Percentiles rank a stretch among this genome's conserved stretches.
Evolutionary conservation across 2,329 filamentous ascomycete species (phyloP).

Genomic region (Davidsoniella neocaledoniae): DNA sequence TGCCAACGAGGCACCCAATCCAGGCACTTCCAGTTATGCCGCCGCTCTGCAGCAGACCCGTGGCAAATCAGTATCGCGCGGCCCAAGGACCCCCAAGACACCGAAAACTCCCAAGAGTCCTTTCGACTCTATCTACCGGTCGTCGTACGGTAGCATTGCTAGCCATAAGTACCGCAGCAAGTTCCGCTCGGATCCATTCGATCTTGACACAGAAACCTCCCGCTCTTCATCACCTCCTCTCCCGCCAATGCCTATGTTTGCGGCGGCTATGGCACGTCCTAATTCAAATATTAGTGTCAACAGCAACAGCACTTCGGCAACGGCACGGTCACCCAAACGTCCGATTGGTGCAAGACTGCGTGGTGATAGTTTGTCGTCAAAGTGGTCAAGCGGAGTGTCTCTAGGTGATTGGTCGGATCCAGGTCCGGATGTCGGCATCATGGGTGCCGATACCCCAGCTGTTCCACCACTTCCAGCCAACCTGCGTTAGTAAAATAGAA

Average conservation of each 20-base stretch:
- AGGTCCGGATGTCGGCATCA: constrained; percentile 35
- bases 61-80: constrained; percentile 23
- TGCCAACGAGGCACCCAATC: constrained; percentile 25
- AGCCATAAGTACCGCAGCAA: constrained; percentile 33
- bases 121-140: constrained; percentile 26
- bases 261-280: constrained; percentile 13
- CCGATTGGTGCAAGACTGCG: constrained; percentile 22
- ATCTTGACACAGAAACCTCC: constrained; percentile 31
- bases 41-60: constrained; percentile 32
- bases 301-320: constrained; percentile 25
- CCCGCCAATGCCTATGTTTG: constrained; percentile 14
- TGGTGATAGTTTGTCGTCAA: constrained; percentile 21
- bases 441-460: constrained; percentile 1
- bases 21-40: constrained; percentile 26
- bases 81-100: constrained; percentile 17
- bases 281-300: constrained; percentile 16
- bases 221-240: constrained; percentile 15
- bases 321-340: constrained; percentile 15
- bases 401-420: constrained; percentile 32
- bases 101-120: constrained; percentile 17
- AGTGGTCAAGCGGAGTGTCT: constrained; percentile 34
- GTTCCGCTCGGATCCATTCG: constrained; percentile 48
- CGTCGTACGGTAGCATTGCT: constrained; percentile 23
- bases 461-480: constrained; percentile 2
- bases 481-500: background rate